These are phyloP conservation scores for Pistacia vera DNA, from an alignment of 345 rosid genomes.

Conservation along the genomic window DNA sequence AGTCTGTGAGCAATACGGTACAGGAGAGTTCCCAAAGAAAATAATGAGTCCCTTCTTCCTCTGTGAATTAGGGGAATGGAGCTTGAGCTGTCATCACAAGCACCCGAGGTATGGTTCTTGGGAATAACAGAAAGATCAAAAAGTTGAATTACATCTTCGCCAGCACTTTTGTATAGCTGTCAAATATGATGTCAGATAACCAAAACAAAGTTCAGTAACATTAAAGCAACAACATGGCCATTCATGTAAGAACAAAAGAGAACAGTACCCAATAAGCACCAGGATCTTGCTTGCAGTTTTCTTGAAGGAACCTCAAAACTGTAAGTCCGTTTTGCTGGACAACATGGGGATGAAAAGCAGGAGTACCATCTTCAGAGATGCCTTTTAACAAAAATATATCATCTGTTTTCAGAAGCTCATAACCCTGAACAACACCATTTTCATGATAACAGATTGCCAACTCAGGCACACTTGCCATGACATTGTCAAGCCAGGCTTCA, in stretches of 20 bases:
- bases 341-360: conserved; percentile 94
- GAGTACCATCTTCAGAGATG: conserved; percentile 88
- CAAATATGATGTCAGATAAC: conserved; percentile 17
- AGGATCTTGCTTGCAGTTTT: conserved; percentile 96
- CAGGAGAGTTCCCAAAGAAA: conserved; percentile 88
- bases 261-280: conserved; percentile 89
- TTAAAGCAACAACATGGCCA: neutral
- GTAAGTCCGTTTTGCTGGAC: conserved; percentile 95
- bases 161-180: conserved; percentile 92
- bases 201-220: conserved; percentile 12
- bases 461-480: conserved; percentile 99
- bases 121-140: conserved; percentile 91
- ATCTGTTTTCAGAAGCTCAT: conserved; percentile 94
- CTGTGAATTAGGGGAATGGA: conserved; percentile 59
- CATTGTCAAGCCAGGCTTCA: conserved; percentile 98
- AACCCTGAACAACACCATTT: conserved; percentile 91
- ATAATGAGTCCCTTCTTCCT: conserved; percentile 69
- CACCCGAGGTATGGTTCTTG: conserved; percentile 56
- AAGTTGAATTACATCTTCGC: conserved; percentile 92
- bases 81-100: conserved; percentile 51
- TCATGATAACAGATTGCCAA: conserved; percentile 94
- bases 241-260: conserved; percentile 14
- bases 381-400: conserved; percentile 89
- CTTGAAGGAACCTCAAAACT: conserved; percentile 91
- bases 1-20: conserved; percentile 92